phyloP scores from a whole-genome alignment of 148 eudicot genomes.

The Dianthus caryophyllus region DNA sequence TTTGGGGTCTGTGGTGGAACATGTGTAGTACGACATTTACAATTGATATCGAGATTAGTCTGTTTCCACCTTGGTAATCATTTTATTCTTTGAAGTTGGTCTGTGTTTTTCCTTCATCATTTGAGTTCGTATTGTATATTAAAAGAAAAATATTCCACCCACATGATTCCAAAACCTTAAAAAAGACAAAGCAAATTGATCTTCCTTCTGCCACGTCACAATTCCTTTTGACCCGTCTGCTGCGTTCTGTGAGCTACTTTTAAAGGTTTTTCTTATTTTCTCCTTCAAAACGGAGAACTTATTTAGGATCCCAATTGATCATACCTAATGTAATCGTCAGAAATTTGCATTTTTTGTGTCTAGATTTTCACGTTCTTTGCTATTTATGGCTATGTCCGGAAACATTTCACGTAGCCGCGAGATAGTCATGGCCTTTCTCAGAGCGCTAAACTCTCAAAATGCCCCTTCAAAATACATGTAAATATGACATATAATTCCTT shows the following conservation, averaged over 20 bases:
- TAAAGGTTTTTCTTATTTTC: too few species aligned
- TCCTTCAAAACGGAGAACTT: too few species aligned
- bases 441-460: slow-evolving; percentile 16
- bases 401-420: slow-evolving; percentile 8
- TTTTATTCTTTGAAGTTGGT: background rate
- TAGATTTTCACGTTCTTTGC: slow-evolving; percentile 17
- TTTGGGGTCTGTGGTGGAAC: background rate
- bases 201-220: too few species aligned
- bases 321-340: too few species aligned
- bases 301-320: too few species aligned
- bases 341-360: background rate
- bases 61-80: background rate
- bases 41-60: background rate
- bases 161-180: too few species aligned
- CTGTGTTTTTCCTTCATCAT: background rate
- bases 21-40: background rate
- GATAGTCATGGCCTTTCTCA: slow-evolving; percentile 9
- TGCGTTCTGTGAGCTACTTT: too few species aligned
- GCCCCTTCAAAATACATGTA: background rate
- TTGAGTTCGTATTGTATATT: background rate
- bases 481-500: background rate
- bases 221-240: too few species aligned
- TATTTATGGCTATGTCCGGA: slow-evolving; percentile 6
- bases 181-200: too few species aligned
- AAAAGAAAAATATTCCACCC: too few species aligned